Evolutionary conservation across 768 basidiomycete genomes (phyloP).

Genomic region (Punctularia strigosozonata): DNA sequence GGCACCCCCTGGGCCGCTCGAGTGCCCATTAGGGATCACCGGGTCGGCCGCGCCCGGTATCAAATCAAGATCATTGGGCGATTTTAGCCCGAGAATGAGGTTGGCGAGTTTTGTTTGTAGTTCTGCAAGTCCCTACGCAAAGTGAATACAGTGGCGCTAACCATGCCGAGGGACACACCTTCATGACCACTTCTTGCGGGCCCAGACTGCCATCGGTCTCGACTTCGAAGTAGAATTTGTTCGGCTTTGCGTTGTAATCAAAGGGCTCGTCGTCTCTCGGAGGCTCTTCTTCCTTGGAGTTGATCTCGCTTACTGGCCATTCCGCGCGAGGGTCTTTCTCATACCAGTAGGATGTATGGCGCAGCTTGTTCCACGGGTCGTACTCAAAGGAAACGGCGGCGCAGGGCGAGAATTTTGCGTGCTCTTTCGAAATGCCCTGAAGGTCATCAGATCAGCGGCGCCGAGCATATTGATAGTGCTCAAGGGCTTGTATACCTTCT

Average conservation of each 20-base stretch:
- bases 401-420: constrained; percentile 98
- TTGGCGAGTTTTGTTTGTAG: constrained; percentile 74
- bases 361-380: constrained; percentile 93
- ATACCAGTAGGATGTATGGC: constrained; percentile 93
- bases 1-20: constrained; percentile 14
- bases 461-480: background rate
- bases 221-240: constrained; percentile 88
- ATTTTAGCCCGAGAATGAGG: constrained; percentile 64
- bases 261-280: constrained; percentile 75
- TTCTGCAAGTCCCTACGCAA: constrained; percentile 55
- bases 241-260: constrained; percentile 79
- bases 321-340: constrained; percentile 72
- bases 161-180: constrained; percentile 29
- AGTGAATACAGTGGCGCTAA: background rate
- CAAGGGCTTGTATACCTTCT: constrained; percentile 50
- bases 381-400: constrained; percentile 95
- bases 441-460: background rate
- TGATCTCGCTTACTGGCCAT: constrained; percentile 78
- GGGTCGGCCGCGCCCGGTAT: constrained; percentile 6
- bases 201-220: constrained; percentile 88
- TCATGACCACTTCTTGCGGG: constrained; percentile 84
- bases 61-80: constrained; percentile 44
- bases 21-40: constrained; percentile 5
- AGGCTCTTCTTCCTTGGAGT: constrained; percentile 74
- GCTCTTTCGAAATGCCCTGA: constrained; percentile 95